Base-by-base conservation (phyloP, 495 filamentous ascomycete species). In the Melanomma pulvis-pyrius region DNA sequence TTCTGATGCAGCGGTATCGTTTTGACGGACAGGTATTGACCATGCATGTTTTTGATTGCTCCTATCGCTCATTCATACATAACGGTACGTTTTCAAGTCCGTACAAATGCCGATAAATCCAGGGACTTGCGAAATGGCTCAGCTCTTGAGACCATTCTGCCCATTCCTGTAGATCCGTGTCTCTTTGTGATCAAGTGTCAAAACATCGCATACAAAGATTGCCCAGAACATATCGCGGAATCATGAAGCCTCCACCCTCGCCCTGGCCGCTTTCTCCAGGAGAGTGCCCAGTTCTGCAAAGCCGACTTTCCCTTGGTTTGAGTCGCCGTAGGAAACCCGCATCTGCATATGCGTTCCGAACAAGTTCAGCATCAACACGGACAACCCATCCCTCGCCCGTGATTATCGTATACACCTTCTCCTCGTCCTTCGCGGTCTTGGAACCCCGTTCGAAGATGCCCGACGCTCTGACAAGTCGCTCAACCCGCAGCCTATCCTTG, bases 331-430 rank as follows among this genome's bases (percentile, higher is more conserved):
- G 39, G 48, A 54, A 8, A 61, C n/a, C 63, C 9, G 66, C 63
- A 12, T 62, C 49, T 1, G 60, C 54, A 69, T 78, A 78, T n/a
- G 66, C 68, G 24, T 68, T 52, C 47, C 19, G 29, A 72, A 76
- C 75, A n/a, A 74, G 46, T 11, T 62, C 64, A 32, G 51, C 61
- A 56, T 67, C 68, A 1, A 78, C 54, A 50, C 63, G 49, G 3
- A 77, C 76, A 17, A 71, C 59, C 75, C 75, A 77, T 9, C 72
- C 68, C 29, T 22, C 68, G 5, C 66, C 70, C 22, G 76, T 78
- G 28, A 77, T 63, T 71, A 76, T 73, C 13, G 63, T 69, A 39
- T 66, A 25, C 21, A 13, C 59, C 25, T 21, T 52, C 19, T 58
- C 59, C 12, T 51, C 46, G 22, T 62, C 61, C 61, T 55, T 57